Evolutionary conservation across 169 alveolate species (phyloP), one percentile per base, ranked within the genome.

Genomic region (Nephromyces sp.): DNA sequence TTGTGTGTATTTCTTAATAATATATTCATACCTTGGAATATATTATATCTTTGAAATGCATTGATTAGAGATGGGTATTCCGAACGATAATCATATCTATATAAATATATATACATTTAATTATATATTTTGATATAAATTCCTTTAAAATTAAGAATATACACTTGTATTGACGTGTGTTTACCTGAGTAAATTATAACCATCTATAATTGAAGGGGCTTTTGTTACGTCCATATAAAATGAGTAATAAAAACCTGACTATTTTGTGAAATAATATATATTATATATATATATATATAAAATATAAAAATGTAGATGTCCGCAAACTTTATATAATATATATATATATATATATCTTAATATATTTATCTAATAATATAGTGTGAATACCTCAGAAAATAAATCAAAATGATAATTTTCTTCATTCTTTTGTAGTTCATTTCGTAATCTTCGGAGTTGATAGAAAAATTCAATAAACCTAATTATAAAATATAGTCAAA

Each of bases 51-150:
- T n/a, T 72, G 71, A 61, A 82, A 65, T 0, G 87, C 78, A 62
- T 82, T 82, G n/a, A 82, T 66, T 6, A 74, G 71, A 34, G 64
- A 77, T 4, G 87, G 87, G 32, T 82, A 76, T 61, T 82, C 87
- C 2, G 83, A 78, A 43, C 87, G 32, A 6, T 61, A 28, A 61
- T 82, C 87, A 6, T 4, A 32, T 1, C 79, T 68, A 43, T 43
- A 32, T n/a, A 33, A 68, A 32, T 31, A 8, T 1, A 77, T 28
- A 1, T 30, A 52, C 1, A 33, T 6, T 63, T 62, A 8, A 62
- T 62, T 8, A 24, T n/a, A 43, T 43, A 43, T n/a, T n/a, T n/a
- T n/a, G n/a, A n/a, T n/a, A n/a, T 43, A 15, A 43, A 43, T 43
- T 15, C n/a, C 15, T 43, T 43, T 43, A 43, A 43, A 15, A 43